Base-by-base conservation (phyloP, 2,329 filamentous ascomycete genomes). In the Cylindrodendrum hubeiense region DNA sequence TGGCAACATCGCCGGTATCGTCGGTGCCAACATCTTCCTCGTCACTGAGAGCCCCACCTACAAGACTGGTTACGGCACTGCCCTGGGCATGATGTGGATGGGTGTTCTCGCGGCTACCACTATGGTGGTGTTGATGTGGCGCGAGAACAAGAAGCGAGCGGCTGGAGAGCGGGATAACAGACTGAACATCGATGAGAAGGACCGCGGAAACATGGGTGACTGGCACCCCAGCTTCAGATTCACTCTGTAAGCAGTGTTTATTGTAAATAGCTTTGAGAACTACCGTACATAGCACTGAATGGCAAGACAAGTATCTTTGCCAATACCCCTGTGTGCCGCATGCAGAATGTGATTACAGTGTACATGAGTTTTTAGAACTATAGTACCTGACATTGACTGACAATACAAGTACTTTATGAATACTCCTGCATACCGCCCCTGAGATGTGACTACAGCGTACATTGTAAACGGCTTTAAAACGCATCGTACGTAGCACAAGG, bases 1-100 rank as follows among this genome's bases (percentile, higher is more conserved):
- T 5, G 86, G 86, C 13, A 87, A 87, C 71, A 67, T 82, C 8
- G 83, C 80, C 0, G 85, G 85, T 4, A 83, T 87, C 52, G 78
- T 87, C 13, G 72, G 70, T 50, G 58, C 60, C 50, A 87, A 87
- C 67, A 82, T 87, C 58, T 89, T 84, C 68, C 71, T 87, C 34
- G 70, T 77, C 3, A 72, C 74, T 1, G 83, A 89, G 71, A 79
- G 78, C 52, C 86, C 86, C 0, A 74, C 74, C 30, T 89, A 86
- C 68, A 77, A 70, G 37, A 84, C 83, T 0, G 86, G 86, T 0
- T 88, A 86, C 67, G 80, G 82, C 0, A 80, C 82, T 0, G 79
- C 79, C 61, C 74, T 88, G 41, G 84, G 79, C 1, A 75, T 84
- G 65, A 70, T 85, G 19, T 84, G 84, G 74, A 72, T 88, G 9